A percentile compares a stretch with the other conserved stretches of the same genome.
Evolutionary conservation across 306 rosid genomes (phyloP).

Genomic region (Trifolium subterraneum): DNA sequence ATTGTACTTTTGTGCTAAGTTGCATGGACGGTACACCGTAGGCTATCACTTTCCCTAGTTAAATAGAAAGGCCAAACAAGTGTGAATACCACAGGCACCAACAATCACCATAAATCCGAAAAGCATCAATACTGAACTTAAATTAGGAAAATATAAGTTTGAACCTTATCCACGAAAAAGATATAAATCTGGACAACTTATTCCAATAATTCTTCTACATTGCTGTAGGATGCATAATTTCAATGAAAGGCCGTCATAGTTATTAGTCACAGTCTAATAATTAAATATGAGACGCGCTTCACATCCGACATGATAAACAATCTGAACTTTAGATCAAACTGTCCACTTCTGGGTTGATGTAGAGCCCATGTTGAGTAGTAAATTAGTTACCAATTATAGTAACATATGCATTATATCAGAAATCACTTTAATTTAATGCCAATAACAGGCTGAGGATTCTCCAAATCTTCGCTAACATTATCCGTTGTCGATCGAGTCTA

Average conservation of each 20-base stretch:
- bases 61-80: slow-evolving; percentile 10
- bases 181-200: background rate
- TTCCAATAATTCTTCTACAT: background rate
- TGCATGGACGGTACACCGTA: background rate
- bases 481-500: too few species aligned
- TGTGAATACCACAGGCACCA: background rate
- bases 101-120: slow-evolving; percentile 2
- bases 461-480: too few species aligned
- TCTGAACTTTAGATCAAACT: too few species aligned
- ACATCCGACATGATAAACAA: background rate
- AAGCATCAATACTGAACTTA: background rate
- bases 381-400: too few species aligned
- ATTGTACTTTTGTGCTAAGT: background rate
- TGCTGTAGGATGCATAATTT: slow-evolving; percentile 1
- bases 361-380: too few species aligned
- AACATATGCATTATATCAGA: too few species aligned
- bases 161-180: background rate
- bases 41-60: background rate
- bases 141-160: background rate
- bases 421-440: too few species aligned
- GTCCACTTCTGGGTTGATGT: too few species aligned
- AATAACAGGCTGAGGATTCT: too few species aligned
- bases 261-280: background rate
- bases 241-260: background rate
- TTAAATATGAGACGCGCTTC: too few species aligned